These are phyloP conservation scores for Erucastrum elatum DNA, from an alignment of 345 rosid species.

Conservation along the genomic window DNA sequence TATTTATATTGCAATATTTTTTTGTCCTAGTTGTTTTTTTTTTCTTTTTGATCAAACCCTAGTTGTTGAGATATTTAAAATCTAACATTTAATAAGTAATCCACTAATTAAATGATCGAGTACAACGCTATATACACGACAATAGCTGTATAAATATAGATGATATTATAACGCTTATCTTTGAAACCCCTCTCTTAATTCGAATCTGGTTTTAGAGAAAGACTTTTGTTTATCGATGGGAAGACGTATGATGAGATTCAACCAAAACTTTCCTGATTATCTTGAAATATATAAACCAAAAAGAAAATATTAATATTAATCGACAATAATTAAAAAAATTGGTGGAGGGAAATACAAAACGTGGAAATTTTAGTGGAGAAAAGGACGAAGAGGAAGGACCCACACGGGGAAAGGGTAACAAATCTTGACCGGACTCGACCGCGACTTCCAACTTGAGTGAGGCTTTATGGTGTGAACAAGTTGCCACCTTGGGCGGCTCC, in stretches of 20 bases:
- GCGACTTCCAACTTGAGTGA: slow-evolving; percentile 35
- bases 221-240: neutral
- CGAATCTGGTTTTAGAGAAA: neutral
- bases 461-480: slow-evolving; percentile 34
- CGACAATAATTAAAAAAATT: neutral
- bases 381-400: slow-evolving; percentile 9
- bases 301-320: neutral
- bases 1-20: neutral
- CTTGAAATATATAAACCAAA: neutral
- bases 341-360: slow-evolving; percentile 3
- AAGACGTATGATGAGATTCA: neutral
- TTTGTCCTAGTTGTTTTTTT: neutral
- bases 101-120: neutral
- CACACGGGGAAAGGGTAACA: slow-evolving; percentile 32
- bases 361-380: slow-evolving; percentile 10
- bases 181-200: neutral
- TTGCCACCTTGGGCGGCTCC: slow-evolving; percentile 42
- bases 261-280: neutral
- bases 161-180: neutral
- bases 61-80: neutral
- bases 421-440: slow-evolving; percentile 44
- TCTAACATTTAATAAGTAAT: neutral
- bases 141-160: neutral
- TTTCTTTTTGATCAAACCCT: too few species aligned
- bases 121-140: neutral